Evolutionary conservation across 2,329 filamentous ascomycete species (phyloP), one percentile per base, ranked within the genome.

Genomic region (Podosphaera fusca): DNA sequence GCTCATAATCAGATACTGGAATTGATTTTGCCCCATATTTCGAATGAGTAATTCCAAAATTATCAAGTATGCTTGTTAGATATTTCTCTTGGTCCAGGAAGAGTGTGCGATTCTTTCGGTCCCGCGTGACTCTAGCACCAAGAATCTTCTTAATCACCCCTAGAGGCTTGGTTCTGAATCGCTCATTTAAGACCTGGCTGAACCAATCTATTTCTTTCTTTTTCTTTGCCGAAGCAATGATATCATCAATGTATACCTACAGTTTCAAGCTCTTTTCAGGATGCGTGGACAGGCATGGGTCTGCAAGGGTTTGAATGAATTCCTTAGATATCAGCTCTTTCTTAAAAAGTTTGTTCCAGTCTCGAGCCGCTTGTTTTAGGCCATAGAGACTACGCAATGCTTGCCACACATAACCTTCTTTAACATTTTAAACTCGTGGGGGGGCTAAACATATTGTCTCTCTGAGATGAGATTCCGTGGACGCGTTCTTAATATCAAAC

Each of bases 81-180:
- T 47, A 47, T 3, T 47, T 9, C 29, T 47, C 45, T 47, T 47
- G 45, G n/a, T 47, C 45, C 7, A 47, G 12, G 45, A 2, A 47
- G 12, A 47, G 29, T 14, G 9, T 21, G 12, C 29, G 14, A 47
- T 47, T 47, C 29, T 12, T 47, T 30, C 45, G 14, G 21, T 47
- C 45, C 12, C 45, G 45, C 3, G 45, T 21, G 4, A 47, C 45
- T 47, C 45, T 47, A 47, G 45, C 45, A 6, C 52, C 21, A 30
- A 30, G 35, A 55, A 55, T 55, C 35, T 55, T 55, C n/a, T 55
- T 10, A 38, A 55, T 55, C 34, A 40, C 52, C 34, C 52, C 52
- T 34, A 55, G 35, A 34, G 38, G n/a, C 35, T 55, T 55, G 52
- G 52, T 34, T 5, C 6, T 55, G 36, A 55, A 55, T n/a, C 35